A percentile compares a stretch with the other conserved stretches of the same genome.
These are phyloP conservation scores for Bonia amplexicaulis DNA, from an alignment of 176 grass and related monocot genomes.

Conservation along the genomic window DNA sequence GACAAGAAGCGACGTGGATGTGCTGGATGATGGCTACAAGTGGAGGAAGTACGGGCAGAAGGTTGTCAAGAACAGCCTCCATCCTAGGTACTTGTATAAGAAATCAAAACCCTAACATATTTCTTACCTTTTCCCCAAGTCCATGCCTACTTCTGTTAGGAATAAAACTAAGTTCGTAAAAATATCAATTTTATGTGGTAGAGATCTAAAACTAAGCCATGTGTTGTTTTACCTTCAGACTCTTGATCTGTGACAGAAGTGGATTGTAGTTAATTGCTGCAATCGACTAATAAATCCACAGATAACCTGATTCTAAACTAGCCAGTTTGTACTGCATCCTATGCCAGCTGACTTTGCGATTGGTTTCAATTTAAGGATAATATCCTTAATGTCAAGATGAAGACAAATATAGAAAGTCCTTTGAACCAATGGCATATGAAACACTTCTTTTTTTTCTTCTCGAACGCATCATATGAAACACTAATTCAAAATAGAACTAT, in stretches of 20 bases:
- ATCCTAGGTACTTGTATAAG: slow-evolving; percentile 61
- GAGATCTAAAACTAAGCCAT: background rate
- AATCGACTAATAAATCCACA: background rate
- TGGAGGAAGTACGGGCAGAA: slow-evolving; percentile 99
- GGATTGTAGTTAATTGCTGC: background rate
- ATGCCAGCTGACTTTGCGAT: background rate
- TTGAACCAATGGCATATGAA: background rate
- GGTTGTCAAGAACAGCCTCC: slow-evolving; percentile 95
- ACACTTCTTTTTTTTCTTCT: background rate
- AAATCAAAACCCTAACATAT: background rate
- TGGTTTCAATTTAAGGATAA: background rate
- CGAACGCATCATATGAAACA: background rate
- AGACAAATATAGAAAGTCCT: background rate
- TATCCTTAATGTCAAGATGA: background rate
- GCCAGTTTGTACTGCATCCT: background rate
- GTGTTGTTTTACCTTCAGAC: background rate
- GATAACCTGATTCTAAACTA: background rate
- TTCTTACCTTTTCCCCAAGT: background rate
- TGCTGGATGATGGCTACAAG: slow-evolving; percentile 93
- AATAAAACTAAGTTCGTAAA: background rate
- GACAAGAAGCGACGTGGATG: slow-evolving; percentile 91
- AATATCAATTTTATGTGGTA: background rate
- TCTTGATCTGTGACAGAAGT: background rate
- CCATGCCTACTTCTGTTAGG: background rate
- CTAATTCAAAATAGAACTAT: background rate